Evolutionary conservation across 257 asterid species (phyloP).

Genomic region (Verbena officinalis): DNA sequence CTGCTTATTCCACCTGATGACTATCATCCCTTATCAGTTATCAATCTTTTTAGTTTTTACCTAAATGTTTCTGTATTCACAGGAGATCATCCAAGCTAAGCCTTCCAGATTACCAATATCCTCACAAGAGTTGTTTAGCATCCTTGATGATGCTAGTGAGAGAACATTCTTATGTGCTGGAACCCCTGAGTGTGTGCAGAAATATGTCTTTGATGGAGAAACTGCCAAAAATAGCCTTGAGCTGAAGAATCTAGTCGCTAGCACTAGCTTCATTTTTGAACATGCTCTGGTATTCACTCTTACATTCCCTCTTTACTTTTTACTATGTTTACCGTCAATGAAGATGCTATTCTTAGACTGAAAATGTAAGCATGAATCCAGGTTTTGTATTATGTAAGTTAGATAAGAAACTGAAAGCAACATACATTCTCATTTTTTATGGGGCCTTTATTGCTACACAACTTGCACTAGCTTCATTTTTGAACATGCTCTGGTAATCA

Average conservation of each 20-base stretch:
- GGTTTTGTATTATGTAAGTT: conserved; percentile 15
- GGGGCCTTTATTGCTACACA: not conserved
- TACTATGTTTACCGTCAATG: conserved; percentile 4
- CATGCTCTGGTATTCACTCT: conserved; percentile 69
- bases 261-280: conserved; percentile 80
- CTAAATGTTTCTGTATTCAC: conserved; percentile 35
- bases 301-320: conserved; percentile 7
- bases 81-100: conserved; percentile 83
- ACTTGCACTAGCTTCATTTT: conserved; percentile 75
- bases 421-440: not conserved
- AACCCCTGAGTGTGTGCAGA: conserved; percentile 75
- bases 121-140: conserved; percentile 70
- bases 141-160: conserved; percentile 98
- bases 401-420: conserved; percentile 20
- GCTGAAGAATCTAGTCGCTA: conserved; percentile 81
- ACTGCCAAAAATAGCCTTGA: conserved; percentile 68
- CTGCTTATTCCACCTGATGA: conserved; percentile 19
- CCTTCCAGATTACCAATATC: conserved; percentile 67
- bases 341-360: conserved; percentile 11
- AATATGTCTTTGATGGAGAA: conserved; percentile 73
- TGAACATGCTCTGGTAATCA: conserved; percentile 81
- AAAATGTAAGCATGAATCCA: conserved; percentile 15
- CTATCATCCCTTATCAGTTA: conserved; percentile 18
- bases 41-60: not conserved
- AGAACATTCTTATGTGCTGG: conserved; percentile 92